phyloP scores from a whole-genome alignment of 176 grass and related monocot species.

The Eragrostis curvula region DNA sequence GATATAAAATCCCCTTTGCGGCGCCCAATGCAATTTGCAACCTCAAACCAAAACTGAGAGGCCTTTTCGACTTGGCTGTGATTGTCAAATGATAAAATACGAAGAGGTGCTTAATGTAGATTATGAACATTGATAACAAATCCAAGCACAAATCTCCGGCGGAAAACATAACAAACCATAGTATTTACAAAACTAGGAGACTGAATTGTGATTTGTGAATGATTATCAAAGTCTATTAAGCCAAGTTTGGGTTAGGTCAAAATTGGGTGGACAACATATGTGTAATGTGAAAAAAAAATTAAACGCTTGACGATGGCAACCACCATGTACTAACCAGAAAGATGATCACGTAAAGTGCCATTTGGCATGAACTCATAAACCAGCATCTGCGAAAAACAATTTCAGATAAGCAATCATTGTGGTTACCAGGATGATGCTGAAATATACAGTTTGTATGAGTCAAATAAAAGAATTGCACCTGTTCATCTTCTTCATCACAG shows the following conservation, averaged over 20 bases:
- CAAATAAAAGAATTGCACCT: slow-evolving; percentile 60
- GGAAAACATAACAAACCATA: not conserved
- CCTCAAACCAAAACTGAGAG: slow-evolving; percentile 62
- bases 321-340: slow-evolving; percentile 69
- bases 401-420: not conserved
- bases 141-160: not conserved
- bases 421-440: not conserved
- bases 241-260: slow-evolving; percentile 16
- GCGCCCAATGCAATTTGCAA: slow-evolving; percentile 78
- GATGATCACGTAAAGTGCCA: slow-evolving; percentile 82
- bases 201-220: not conserved
- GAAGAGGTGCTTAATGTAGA: not conserved
- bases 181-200: slow-evolving; percentile 22
- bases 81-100: slow-evolving; percentile 24
- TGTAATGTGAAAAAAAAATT: not conserved
- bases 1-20: slow-evolving; percentile 87
- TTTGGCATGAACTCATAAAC: slow-evolving; percentile 98
- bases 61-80: slow-evolving; percentile 56
- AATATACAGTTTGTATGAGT: slow-evolving; percentile 19
- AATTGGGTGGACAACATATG: not conserved
- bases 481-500: slow-evolving; percentile 92
- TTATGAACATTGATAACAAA: slow-evolving; percentile 8
- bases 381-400: slow-evolving; percentile 82
- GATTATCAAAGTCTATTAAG: not conserved
- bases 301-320: slow-evolving; percentile 15